Base-by-base conservation (phyloP, 2,329 filamentous ascomycete species). In the Curvularia sp. region DNA sequence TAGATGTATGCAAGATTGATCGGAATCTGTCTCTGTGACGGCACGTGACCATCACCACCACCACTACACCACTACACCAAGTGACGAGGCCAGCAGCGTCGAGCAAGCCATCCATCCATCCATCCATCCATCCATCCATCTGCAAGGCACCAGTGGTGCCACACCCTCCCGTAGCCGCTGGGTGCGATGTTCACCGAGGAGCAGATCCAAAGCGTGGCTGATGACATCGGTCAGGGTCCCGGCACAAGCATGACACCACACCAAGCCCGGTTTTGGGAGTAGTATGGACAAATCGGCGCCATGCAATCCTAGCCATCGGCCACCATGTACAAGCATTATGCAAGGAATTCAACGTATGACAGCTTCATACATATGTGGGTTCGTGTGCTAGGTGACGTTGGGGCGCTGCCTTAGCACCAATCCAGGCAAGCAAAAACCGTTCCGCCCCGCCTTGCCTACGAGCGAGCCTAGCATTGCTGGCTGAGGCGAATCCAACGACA, bases 161-260 rank as follows among this genome's bases (percentile, higher is more conserved):
- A 36, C 32, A 36, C 3, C 12, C 15, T 36, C 32, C 32, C 49
- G 23, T 27, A 36, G 32, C 27, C 49, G 47, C 18, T 7, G 49
- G 49, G 30, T 27, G 42, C 49, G 39, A 58, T 55, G 50, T 21
- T 18, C 30, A 55, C 30, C 28, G 39, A 34, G 51, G 30, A 49
- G 47, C 6, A 52, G 53, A 59, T 59, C n/a, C 47, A 34, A 23
- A 28, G 53, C 48, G 41, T 34, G 48, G 32, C 27, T 30, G 42
- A 52, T 56, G 57, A 56, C 57, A 49, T 42, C 27, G 47, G 28
- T 15, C 28, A 43, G 50, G 55, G 36, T 30, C 50, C 38, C 32
- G n/a, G 32, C 32, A 36, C 10, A 3, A 49, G 50, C 13, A 32
- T 23, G 49, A 27, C 43, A 53, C 38, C 25, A 36, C 36, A 13